Evolutionary conservation across 371 early-diverging fungal genomes (phyloP).

Genomic region (Paraphysoderma sedebokerense): DNA sequence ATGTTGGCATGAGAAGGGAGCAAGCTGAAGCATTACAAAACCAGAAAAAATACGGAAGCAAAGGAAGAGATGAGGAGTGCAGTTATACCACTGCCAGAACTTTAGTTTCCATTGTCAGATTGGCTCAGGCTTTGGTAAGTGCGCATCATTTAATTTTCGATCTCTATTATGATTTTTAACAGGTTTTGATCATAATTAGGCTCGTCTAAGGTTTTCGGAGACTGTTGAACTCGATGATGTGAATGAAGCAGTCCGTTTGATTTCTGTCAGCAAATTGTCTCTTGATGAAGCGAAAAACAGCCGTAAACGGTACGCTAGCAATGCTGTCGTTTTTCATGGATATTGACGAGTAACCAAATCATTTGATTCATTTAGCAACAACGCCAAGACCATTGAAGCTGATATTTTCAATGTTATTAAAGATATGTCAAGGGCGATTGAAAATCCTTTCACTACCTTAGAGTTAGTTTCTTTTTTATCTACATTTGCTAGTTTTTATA

Average conservation of each 20-base stretch:
- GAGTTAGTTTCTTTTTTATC: too few relatives aligned
- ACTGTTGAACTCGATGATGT: slow-evolving; percentile 72
- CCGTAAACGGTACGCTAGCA: too few relatives aligned
- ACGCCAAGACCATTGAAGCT: too few relatives aligned
- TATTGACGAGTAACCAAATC: too few relatives aligned
- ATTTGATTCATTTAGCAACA: too few relatives aligned
- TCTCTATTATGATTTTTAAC: not conserved
- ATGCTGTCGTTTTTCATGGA: too few relatives aligned
- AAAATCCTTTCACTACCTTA: too few relatives aligned
- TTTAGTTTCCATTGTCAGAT: slow-evolving; percentile 77
- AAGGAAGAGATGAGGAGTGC: slow-evolving; percentile 19
- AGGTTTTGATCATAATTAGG: too few relatives aligned
- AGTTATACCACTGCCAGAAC: slow-evolving; percentile 66
- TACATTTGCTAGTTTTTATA: too few relatives aligned
- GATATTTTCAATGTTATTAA: too few relatives aligned
- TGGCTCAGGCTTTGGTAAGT: slow-evolving; percentile 72
- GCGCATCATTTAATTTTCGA: not conserved
- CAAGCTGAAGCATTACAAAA: slow-evolving; percentile 6
- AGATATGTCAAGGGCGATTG: too few relatives aligned
- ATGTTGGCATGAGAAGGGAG: slow-evolving; percentile 61
- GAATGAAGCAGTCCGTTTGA: slow-evolving; percentile 83
- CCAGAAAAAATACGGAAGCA: slow-evolving; percentile 7
- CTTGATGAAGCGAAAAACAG: too few relatives aligned
- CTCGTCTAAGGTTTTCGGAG: slow-evolving; percentile 69
- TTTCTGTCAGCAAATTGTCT: slow-evolving; percentile 63